phyloP scores from a whole-genome alignment of 1,284 basidiomycete genomes.

The Tilletiopsis washingtonensis region DNA sequence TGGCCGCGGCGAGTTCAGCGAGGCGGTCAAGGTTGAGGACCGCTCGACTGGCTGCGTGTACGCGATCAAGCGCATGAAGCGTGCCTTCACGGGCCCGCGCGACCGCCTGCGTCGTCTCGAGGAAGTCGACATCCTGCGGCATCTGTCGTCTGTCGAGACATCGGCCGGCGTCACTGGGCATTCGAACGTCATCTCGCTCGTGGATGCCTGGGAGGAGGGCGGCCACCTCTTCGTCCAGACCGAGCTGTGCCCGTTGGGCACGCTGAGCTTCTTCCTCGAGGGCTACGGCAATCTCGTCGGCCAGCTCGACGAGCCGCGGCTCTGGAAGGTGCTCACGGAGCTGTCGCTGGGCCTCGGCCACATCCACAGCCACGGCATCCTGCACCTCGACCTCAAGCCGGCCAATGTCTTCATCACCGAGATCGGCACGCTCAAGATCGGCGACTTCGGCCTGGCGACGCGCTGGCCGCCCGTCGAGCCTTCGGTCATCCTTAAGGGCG shows the following conservation, averaged over 20 bases:
- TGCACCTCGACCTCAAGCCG: constrained; percentile 96
- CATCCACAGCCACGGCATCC: constrained; percentile 78
- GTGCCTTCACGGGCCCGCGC: constrained; percentile 74
- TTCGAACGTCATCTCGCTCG: constrained; percentile 65
- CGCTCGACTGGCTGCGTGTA: constrained; percentile 61
- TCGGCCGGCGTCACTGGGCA: constrained; percentile 13
- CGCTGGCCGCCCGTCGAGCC: constrained; percentile 40
- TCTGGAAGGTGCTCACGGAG: constrained; percentile 95
- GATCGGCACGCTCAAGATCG: constrained; percentile 87
- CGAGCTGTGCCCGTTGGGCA: constrained; percentile 87
- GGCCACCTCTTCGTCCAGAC: constrained; percentile 85
- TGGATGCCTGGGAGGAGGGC: constrained; percentile 95
- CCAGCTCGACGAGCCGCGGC: constrained; percentile 81
- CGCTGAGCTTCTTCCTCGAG: constrained; percentile 82
- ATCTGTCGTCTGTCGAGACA: constrained; percentile 54
- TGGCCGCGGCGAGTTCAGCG: constrained; percentile 89
- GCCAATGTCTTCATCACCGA: constrained; percentile 90
- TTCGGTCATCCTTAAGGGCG: constrained; percentile 32
- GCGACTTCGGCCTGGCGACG: constrained; percentile 73
- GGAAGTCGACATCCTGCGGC: constrained; percentile 85
- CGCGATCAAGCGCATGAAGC: constrained; percentile 89
- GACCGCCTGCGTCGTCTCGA: constrained; percentile 80
- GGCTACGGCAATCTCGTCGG: constrained; percentile 75
- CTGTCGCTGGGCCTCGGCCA: constrained; percentile 69
- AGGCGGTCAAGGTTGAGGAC: constrained; percentile 79